These are phyloP conservation scores for Zalerion maritima DNA, from an alignment of 495 filamentous ascomycete genomes.

Conservation along the genomic window DNA sequence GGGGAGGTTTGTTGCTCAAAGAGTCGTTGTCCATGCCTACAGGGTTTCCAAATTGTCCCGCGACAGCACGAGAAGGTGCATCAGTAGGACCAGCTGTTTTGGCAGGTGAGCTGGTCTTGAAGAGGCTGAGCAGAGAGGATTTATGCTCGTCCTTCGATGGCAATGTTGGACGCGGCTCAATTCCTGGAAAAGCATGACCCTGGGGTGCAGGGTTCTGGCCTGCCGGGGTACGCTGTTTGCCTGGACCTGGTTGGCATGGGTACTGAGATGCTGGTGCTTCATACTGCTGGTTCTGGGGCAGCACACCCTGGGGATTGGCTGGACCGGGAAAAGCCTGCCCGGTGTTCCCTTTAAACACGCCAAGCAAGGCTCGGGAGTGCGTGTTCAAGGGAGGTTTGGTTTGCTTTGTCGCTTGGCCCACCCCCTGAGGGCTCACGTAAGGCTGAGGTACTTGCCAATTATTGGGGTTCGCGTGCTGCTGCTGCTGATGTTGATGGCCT, in stretches of 20 bases:
- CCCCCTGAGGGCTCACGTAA: too few species aligned
- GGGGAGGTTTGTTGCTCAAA: too few species aligned
- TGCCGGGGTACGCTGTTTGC: slow-evolving; percentile 22
- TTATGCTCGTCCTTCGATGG: slow-evolving; percentile 30
- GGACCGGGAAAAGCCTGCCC: too few species aligned
- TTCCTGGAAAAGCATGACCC: slow-evolving; percentile 2
- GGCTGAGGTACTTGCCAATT: too few species aligned
- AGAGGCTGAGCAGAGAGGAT: slow-evolving; percentile 30
- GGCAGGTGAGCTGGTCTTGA: slow-evolving; percentile 22
- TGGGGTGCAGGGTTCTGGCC: slow-evolving; percentile 23
- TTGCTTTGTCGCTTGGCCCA: too few species aligned
- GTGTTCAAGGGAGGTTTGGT: too few species aligned
- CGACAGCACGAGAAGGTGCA: slow-evolving; percentile 8
- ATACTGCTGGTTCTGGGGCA: slow-evolving; percentile 11
- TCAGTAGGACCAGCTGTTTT: slow-evolving; percentile 6
- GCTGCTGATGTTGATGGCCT: too few species aligned
- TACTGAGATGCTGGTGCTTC: not conserved
- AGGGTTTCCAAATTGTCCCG: slow-evolving; percentile 10
- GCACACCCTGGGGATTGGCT: slow-evolving; percentile 3
- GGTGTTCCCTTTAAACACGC: too few species aligned
- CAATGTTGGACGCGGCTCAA: slow-evolving; percentile 8
- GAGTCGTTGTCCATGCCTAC: too few species aligned
- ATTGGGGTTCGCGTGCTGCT: too few species aligned
- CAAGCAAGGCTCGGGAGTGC: too few species aligned
- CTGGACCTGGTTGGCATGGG: slow-evolving; percentile 13